Percentiles rank a stretch among this genome's conserved stretches.
These are phyloP conservation scores for Cryphonectria carpinicola DNA, from an alignment of 2,329 filamentous ascomycete species.

Conservation along the genomic window DNA sequence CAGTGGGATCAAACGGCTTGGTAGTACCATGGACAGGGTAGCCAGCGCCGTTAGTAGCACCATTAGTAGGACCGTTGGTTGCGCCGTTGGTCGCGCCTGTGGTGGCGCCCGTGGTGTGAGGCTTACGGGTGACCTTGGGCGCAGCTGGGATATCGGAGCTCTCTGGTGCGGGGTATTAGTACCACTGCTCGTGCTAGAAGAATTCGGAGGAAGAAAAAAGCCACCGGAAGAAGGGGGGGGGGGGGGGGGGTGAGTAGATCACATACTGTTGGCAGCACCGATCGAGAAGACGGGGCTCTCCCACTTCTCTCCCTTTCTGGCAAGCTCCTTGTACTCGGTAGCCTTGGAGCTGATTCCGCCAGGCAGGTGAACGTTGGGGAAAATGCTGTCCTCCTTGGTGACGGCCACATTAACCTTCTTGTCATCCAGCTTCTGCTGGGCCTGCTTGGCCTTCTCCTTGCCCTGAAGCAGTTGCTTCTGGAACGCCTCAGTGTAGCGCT, in stretches of 20 bases:
- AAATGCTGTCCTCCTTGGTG: conserved; percentile 85
- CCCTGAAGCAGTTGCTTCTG: conserved; percentile 75
- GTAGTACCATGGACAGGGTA: conserved; percentile 27
- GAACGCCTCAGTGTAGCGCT: conserved; percentile 76
- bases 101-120: conserved; percentile 35
- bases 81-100: conserved; percentile 28
- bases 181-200: neutral
- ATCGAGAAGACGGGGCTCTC: conserved; percentile 92
- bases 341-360: conserved; percentile 92
- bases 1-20: conserved; percentile 14
- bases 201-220: neutral
- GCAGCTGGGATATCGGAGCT: conserved; percentile 72
- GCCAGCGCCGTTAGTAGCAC: conserved; percentile 29
- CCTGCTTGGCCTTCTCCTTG: conserved; percentile 74
- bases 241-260: too few species aligned
- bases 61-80: conserved; percentile 32
- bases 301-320: conserved; percentile 88
- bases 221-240: neutral
- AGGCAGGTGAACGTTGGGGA: conserved; percentile 84
- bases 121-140: conserved; percentile 55
- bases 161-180: conserved; percentile 38
- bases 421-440: conserved; percentile 59
- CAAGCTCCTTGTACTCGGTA: conserved; percentile 88
- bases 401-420: conserved; percentile 82
- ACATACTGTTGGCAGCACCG: conserved; percentile 65